Evolutionary conservation across 768 basidiomycete genomes (phyloP).

Genomic region (Xanthoconium purpureum): DNA sequence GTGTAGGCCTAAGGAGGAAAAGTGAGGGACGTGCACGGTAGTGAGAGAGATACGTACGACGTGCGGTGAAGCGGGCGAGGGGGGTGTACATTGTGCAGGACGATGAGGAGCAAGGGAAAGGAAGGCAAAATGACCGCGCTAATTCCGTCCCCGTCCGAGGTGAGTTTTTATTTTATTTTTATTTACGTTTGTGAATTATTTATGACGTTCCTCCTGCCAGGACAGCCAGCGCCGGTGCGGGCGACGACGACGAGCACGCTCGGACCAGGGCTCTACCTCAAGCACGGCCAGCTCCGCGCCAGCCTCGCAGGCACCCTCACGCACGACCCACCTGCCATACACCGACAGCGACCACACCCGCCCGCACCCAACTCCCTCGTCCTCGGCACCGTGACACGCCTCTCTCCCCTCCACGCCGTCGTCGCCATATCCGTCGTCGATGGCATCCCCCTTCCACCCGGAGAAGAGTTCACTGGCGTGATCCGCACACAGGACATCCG

Average conservation of each 20-base stretch:
- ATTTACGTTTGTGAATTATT: not conserved
- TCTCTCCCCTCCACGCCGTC: slow-evolving; percentile 80
- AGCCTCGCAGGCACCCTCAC: slow-evolving; percentile 66
- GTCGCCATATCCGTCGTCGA: slow-evolving; percentile 86
- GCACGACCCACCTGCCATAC: slow-evolving; percentile 45
- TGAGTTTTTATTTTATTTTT: slow-evolving; percentile 1
- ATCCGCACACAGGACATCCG: slow-evolving; percentile 87
- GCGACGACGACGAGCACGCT: slow-evolving; percentile 44
- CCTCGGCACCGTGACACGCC: slow-evolving; percentile 76
- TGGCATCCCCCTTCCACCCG: slow-evolving; percentile 72
- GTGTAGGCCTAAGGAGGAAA: slow-evolving; percentile 62
- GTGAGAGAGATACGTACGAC: slow-evolving; percentile 46
- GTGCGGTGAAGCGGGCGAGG: slow-evolving; percentile 61
- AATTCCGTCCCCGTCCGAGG: slow-evolving; percentile 23
- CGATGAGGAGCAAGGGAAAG: slow-evolving; percentile 5
- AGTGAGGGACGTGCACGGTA: not conserved
- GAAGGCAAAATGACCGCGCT: slow-evolving; percentile 27
- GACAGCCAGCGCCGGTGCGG: slow-evolving; percentile 67
- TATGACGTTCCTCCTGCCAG: slow-evolving; percentile 59
- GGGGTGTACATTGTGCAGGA: slow-evolving; percentile 52
- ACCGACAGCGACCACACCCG: slow-evolving; percentile 66
- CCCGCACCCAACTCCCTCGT: slow-evolving; percentile 74
- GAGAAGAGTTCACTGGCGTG: slow-evolving; percentile 88
- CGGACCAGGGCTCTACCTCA: slow-evolving; percentile 64
- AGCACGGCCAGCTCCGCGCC: slow-evolving; percentile 63